Percentiles rank a stretch among this genome's conserved stretches.
These are phyloP conservation scores for Suhomyces wounanorum DNA, from an alignment of 1,139 yeast genomes.

Conservation along the genomic window DNA sequence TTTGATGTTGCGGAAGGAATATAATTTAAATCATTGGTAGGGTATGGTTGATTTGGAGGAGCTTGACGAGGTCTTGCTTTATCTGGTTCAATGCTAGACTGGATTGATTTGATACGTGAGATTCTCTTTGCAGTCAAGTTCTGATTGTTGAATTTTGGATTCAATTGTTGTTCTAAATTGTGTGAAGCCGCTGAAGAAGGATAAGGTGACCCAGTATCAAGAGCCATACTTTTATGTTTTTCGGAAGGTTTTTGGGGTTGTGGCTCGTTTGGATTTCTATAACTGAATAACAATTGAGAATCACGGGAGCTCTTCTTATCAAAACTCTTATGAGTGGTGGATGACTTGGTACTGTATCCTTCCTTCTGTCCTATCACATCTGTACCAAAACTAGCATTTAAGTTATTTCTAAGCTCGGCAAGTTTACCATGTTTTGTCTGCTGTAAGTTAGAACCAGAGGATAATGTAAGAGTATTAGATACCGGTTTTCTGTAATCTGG, in stretches of 20 bases:
- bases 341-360: slow-evolving; percentile 6
- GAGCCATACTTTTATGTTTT: background rate
- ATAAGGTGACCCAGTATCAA: slow-evolving; percentile 24
- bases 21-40: slow-evolving; percentile 2
- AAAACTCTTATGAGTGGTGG: slow-evolving; percentile 10
- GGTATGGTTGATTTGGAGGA: slow-evolving; percentile 14
- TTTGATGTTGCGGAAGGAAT: slow-evolving; percentile 3
- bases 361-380: slow-evolving; percentile 12
- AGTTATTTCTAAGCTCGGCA: slow-evolving; percentile 34
- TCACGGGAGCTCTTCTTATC: slow-evolving; percentile 24
- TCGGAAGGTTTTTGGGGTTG: slow-evolving; percentile 2
- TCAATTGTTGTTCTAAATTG: slow-evolving; percentile 17
- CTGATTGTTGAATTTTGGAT: slow-evolving; percentile 13
- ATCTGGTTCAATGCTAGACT: slow-evolving; percentile 12
- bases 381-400: slow-evolving; percentile 19
- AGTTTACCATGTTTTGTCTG: slow-evolving; percentile 33
- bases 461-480: slow-evolving; percentile 9
- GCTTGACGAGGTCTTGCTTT: slow-evolving; percentile 15
- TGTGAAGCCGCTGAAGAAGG: slow-evolving; percentile 21
- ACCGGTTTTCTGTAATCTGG: slow-evolving; percentile 40
- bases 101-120: slow-evolving; percentile 15
- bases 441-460: slow-evolving; percentile 34
- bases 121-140: slow-evolving; percentile 16
- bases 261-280: slow-evolving; percentile 26
- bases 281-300: slow-evolving; percentile 37